These are phyloP conservation scores for Candida palmyrensis DNA, from an alignment of 805 yeast species.

Conservation along the genomic window DNA sequence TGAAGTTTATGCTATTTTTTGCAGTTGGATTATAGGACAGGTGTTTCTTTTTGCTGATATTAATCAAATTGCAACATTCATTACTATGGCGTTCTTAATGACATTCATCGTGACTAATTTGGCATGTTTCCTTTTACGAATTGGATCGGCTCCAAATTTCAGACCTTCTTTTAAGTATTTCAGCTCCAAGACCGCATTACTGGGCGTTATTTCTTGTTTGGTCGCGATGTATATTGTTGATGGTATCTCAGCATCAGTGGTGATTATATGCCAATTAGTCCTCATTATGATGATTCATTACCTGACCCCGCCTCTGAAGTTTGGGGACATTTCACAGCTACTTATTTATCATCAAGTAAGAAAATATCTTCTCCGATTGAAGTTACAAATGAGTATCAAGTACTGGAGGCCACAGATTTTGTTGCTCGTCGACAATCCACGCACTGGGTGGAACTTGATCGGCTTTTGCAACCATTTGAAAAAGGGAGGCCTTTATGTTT, in stretches of 20 bases:
- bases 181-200: constrained; percentile 71
- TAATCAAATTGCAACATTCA: constrained; percentile 89
- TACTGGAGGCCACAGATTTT: constrained; percentile 98
- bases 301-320: constrained; percentile 88
- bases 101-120: constrained; percentile 91
- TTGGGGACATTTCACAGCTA: constrained; percentile 98
- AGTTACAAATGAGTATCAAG: constrained; percentile 86
- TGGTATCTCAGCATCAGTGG: constrained; percentile 78
- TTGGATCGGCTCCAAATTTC: constrained; percentile 97
- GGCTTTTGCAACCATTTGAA: constrained; percentile 91
- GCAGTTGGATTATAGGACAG: constrained; percentile 83
- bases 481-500: constrained; percentile 88
- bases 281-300: constrained; percentile 81
- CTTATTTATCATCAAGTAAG: constrained; percentile 95
- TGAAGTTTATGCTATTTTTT: constrained; percentile 59
- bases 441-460: constrained; percentile 87
- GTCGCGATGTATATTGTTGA: constrained; percentile 93
- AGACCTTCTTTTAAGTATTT: constrained; percentile 92
- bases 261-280: constrained; percentile 58
- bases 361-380: constrained; percentile 74
- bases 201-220: constrained; percentile 66
- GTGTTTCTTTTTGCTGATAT: constrained; percentile 83
- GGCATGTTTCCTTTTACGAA: constrained; percentile 83
- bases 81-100: constrained; percentile 96
- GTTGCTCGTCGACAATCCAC: constrained; percentile 83